Percentiles rank a stretch among this genome's conserved stretches.
These are phyloP conservation scores for Skeletonema costatum DNA, from an alignment of 108 stramenopile genomes.

Conservation along the genomic window DNA sequence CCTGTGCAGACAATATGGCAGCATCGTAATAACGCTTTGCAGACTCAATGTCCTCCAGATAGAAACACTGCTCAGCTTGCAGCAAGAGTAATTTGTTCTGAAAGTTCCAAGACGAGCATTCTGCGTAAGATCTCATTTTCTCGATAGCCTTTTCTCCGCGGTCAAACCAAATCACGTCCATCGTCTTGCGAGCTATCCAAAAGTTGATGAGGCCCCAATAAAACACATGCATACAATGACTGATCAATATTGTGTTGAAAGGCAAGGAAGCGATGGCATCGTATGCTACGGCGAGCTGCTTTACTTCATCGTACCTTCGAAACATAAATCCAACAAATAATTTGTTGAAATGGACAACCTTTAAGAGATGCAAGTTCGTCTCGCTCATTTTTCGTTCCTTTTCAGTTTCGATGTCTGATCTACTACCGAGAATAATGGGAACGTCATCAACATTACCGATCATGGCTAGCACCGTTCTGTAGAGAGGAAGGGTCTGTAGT, in stretches of 20 bases:
- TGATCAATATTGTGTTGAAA: not conserved
- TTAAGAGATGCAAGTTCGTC: not conserved
- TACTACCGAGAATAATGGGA: not conserved
- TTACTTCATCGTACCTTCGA: not conserved
- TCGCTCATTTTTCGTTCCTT: not conserved
- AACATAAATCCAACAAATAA: not conserved
- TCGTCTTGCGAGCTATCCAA: slow-evolving; percentile 20
- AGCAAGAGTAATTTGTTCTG: not conserved
- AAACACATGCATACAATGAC: not conserved
- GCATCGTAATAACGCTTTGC: not conserved
- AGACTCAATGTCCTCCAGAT: not conserved
- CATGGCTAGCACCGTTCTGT: not conserved
- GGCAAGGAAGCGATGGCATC: not conserved
- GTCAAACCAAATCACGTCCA: not conserved
- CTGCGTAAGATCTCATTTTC: not conserved
- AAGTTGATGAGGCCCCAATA: slow-evolving; percentile 10
- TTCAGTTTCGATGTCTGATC: not conserved
- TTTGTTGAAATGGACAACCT: not conserved
- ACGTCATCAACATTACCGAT: not conserved
- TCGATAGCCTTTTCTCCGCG: not conserved
- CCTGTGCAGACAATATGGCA: not conserved
- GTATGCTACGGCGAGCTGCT: not conserved
- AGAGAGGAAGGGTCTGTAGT: not conserved
- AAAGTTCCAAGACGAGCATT: not conserved
- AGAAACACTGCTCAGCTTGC: not conserved